Percentiles rank a stretch among this genome's conserved stretches.
phyloP scores from a whole-genome alignment of 169 alveolate genomes.

The Perkinsus chesapeaki region DNA sequence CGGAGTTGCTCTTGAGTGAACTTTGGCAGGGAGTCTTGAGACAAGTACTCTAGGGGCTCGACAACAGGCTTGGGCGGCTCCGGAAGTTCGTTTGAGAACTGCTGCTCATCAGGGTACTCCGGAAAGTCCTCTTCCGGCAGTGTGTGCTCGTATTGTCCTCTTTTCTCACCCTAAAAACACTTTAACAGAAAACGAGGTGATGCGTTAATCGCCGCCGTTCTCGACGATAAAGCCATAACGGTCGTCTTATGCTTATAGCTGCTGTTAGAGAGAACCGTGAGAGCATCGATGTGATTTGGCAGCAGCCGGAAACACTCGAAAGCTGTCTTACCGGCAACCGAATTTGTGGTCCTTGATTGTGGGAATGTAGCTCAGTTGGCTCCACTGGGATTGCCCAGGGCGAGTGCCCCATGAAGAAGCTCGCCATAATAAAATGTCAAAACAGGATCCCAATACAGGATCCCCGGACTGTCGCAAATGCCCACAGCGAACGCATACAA shows the following conservation, averaged over 20 bases:
- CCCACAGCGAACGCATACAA: too few relatives aligned
- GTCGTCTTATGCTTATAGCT: too few relatives aligned
- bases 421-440: neutral
- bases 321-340: neutral
- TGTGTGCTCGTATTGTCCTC: neutral
- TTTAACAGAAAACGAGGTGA: too few relatives aligned
- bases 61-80: neutral
- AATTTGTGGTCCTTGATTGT: neutral
- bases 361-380: neutral
- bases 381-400: neutral
- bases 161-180: neutral
- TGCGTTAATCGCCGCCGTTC: too few relatives aligned
- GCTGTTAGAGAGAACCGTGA: neutral
- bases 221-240: too few relatives aligned
- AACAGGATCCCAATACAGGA: neutral
- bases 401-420: constrained; percentile 1
- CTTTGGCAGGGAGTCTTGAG: neutral
- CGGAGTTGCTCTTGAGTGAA: neutral
- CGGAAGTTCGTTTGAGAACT: neutral
- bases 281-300: too few relatives aligned
- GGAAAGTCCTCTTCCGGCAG: neutral
- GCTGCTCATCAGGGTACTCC: neutral
- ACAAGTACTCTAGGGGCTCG: neutral
- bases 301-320: neutral
- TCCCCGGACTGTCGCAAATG: too few relatives aligned